Conservation (phyloP, 768 basidiomycete species). For the Mycena capillaripes region DNA sequence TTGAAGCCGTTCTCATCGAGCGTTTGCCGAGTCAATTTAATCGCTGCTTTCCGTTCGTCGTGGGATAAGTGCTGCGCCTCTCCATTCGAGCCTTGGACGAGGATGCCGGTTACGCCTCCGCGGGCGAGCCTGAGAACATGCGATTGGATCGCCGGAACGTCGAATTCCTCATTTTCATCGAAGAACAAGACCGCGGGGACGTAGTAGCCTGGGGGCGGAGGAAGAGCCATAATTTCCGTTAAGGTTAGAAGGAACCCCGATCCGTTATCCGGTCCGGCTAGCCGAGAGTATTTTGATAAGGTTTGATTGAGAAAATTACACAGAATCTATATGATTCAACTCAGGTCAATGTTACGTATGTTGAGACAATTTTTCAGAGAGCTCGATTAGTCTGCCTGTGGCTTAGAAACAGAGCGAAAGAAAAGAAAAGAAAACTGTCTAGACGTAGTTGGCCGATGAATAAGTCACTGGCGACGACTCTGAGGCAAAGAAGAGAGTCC, state of each 20-base stretch:
- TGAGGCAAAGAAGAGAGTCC: too few species aligned
- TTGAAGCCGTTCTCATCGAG: conserved; percentile 80
- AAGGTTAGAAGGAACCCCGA: conserved; percentile 30
- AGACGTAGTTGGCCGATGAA: too few species aligned
- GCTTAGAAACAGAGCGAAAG: neutral
- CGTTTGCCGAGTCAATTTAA: conserved; percentile 75
- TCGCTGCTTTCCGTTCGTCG: conserved; percentile 75
- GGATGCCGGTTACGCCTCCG: conserved; percentile 81
- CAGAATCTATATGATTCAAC: too few species aligned
- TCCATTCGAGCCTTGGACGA: conserved; percentile 82
- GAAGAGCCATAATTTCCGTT: conserved; percentile 17
- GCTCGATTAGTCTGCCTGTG: too few species aligned
- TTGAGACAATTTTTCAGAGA: too few species aligned
- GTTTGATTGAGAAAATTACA: too few species aligned
- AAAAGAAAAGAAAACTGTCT: too few species aligned
- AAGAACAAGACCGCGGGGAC: conserved; percentile 86
- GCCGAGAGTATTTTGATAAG: too few species aligned
- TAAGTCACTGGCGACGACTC: too few species aligned
- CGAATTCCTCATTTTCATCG: conserved; percentile 77
- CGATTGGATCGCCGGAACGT: conserved; percentile 73
- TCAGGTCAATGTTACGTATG: too few species aligned
- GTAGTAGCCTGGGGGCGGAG: conserved; percentile 75
- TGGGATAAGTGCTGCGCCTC: conserved; percentile 84
- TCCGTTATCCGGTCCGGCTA: neutral
- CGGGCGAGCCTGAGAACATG: conserved; percentile 83